Percentiles rank a stretch among this genome's conserved stretches.
These are phyloP conservation scores for Botrytis elliptica DNA, from an alignment of 2,329 filamentous ascomycete genomes.

Conservation along the genomic window DNA sequence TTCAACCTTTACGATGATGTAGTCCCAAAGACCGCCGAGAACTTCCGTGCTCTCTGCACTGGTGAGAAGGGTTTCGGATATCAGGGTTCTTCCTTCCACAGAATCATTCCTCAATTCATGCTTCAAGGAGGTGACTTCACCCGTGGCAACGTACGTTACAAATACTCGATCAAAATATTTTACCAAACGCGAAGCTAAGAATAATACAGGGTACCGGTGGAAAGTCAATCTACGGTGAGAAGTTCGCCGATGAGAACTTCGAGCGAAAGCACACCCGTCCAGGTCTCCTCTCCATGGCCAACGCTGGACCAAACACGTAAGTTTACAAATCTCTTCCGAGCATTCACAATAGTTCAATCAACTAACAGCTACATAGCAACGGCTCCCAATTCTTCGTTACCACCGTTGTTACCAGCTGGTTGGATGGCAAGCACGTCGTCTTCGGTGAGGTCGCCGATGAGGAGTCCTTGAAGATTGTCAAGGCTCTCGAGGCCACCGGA, in stretches of 20 bases:
- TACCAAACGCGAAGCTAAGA: slow-evolving; percentile 57
- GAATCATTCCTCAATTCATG: slow-evolving; percentile 92
- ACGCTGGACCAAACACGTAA: slow-evolving; percentile 90
- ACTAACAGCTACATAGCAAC: slow-evolving; percentile 65
- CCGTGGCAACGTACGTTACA: slow-evolving; percentile 72
- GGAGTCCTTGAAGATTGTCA: slow-evolving; percentile 51
- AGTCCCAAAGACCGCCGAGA: slow-evolving; percentile 93
- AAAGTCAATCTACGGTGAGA: slow-evolving; percentile 93
- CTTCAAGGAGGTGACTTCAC: slow-evolving; percentile 96
- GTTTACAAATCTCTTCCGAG: slow-evolving; percentile 48
- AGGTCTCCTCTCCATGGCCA: slow-evolving; percentile 90
- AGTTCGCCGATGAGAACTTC: slow-evolving; percentile 96
- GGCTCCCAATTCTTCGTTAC: slow-evolving; percentile 99
- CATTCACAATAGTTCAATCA: slow-evolving; percentile 61
- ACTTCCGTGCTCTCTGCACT: slow-evolving; percentile 92
- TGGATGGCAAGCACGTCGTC: slow-evolving; percentile 95
- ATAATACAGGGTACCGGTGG: slow-evolving; percentile 70
- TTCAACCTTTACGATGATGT: slow-evolving; percentile 79
- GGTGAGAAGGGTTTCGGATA: slow-evolving; percentile 80
- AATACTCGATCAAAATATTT: slow-evolving; percentile 25
- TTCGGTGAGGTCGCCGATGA: slow-evolving; percentile 66
- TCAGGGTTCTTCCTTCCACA: slow-evolving; percentile 82
- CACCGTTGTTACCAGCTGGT: slow-evolving; percentile 88
- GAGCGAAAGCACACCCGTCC: slow-evolving; percentile 67
- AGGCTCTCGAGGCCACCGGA: slow-evolving; percentile 61